Conservation (phyloP, 345 rosid species). For the Orychophragmus violaceus region DNA sequence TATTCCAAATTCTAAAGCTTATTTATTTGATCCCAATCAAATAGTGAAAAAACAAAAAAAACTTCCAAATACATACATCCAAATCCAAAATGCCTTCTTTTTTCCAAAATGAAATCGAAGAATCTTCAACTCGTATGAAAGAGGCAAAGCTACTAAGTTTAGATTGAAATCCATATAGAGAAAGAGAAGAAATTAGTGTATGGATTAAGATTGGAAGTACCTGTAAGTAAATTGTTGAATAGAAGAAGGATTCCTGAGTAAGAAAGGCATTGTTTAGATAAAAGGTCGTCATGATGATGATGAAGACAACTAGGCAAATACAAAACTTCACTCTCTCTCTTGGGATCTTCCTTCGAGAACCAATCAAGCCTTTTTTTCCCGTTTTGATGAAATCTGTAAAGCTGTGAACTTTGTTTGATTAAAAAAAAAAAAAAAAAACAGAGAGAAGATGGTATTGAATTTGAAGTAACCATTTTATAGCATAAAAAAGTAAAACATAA, state of each 20-base stretch:
- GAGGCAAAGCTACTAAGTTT: not conserved
- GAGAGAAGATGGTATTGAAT: not conserved
- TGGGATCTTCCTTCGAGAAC: slow-evolving; percentile 15
- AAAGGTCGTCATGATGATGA: slow-evolving; percentile 26
- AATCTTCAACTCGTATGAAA: not conserved
- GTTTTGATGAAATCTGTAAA: slow-evolving; percentile 41
- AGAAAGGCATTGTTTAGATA: slow-evolving; percentile 22
- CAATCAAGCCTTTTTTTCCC: slow-evolving; percentile 4
- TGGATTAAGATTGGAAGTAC: not conserved
- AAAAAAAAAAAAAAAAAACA: slow-evolving; percentile 14
- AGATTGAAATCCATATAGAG: not conserved
- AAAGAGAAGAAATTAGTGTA: not conserved
- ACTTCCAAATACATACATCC: not conserved
- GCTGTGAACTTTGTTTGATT: slow-evolving; percentile 21
- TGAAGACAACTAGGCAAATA: slow-evolving; percentile 25
- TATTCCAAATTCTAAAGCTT: not conserved
- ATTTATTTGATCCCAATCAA: not conserved
- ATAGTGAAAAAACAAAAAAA: not conserved
- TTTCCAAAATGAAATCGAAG: not conserved
- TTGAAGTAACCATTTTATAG: not conserved
- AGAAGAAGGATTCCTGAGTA: slow-evolving; percentile 23
- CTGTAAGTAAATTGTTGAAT: slow-evolving; percentile 18
- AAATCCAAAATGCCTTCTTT: not conserved
- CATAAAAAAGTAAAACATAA: not conserved
- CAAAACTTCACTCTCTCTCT: slow-evolving; percentile 19